A percentile compares a stretch with the other conserved stretches of the same genome.
phyloP scores from a whole-genome alignment of 192 early-diverging fungal species.

The Radiomyces spectabilis region DNA sequence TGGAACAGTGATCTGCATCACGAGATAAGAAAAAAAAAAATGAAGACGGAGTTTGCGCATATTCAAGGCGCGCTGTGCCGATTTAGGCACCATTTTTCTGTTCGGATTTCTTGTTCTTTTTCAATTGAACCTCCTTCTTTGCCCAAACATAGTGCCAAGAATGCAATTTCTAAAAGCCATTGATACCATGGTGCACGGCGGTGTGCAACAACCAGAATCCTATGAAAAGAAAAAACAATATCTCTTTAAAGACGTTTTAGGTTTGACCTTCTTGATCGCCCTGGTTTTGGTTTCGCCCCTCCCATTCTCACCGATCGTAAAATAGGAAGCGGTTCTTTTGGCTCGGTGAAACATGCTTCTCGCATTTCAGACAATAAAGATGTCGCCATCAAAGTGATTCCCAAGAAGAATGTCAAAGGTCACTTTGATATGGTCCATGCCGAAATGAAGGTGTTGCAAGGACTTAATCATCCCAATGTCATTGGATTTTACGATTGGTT shows the following conservation, averaged over 20 bases:
- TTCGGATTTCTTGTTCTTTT: not conserved
- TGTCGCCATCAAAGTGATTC: conserved; percentile 91
- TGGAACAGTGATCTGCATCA: too few relatives aligned
- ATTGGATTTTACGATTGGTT: conserved; percentile 79
- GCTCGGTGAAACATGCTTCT: conserved; percentile 60
- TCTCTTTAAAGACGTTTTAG: conserved; percentile 48
- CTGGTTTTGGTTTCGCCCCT: not conserved
- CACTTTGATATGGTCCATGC: conserved; percentile 85
- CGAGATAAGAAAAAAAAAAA: too few relatives aligned
- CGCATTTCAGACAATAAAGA: conserved; percentile 62
- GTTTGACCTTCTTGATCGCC: conserved; percentile 16
- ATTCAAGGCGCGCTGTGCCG: too few relatives aligned
- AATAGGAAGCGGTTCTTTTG: conserved; percentile 54
- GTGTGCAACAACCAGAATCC: conserved; percentile 40
- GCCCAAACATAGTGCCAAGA: too few relatives aligned
- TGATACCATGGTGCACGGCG: conserved; percentile 23
- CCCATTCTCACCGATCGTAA: too few relatives aligned
- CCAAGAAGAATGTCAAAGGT: conserved; percentile 72
- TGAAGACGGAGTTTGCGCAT: too few relatives aligned
- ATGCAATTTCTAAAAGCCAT: conserved; percentile 18
- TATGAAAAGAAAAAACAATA: conserved; percentile 67
- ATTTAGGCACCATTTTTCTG: too few relatives aligned
- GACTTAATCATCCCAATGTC: conserved; percentile 82
- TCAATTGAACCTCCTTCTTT: too few relatives aligned
- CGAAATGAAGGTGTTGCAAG: conserved; percentile 84